phyloP scores from a whole-genome alignment of 1,284 basidiomycete species.

The Ganoderma sinense region DNA sequence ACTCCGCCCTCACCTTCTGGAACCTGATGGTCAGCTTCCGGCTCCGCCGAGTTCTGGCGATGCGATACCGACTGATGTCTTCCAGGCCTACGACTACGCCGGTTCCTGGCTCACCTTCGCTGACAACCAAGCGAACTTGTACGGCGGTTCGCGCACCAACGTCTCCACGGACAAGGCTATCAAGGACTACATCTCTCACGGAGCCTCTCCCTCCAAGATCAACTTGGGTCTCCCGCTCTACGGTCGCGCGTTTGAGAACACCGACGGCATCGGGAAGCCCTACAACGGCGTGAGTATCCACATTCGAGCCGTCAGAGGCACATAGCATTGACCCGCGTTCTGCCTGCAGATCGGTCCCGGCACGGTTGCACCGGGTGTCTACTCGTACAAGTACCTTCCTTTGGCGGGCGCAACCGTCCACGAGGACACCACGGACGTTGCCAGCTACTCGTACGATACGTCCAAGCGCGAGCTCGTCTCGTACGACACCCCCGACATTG shows the following conservation, averaged over 20 bases:
- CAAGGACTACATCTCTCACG: slow-evolving; percentile 68
- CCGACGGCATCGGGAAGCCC: slow-evolving; percentile 75
- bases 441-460: slow-evolving; percentile 82
- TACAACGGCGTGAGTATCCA: slow-evolving; percentile 67
- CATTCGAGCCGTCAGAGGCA: no score
- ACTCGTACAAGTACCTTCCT: slow-evolving; percentile 83
- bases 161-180: slow-evolving; percentile 80
- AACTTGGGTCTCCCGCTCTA: slow-evolving; percentile 89
- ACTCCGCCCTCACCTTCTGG: slow-evolving; percentile 82
- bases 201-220: slow-evolving; percentile 79
- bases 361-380: slow-evolving; percentile 72
- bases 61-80: slow-evolving; percentile 12
- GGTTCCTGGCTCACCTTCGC: slow-evolving; percentile 72
- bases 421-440: slow-evolving; percentile 79
- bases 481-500: slow-evolving; percentile 85
- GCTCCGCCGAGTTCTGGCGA: background rate
- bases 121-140: slow-evolving; percentile 88
- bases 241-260: slow-evolving; percentile 86
- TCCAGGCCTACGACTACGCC: slow-evolving; percentile 79
- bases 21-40: slow-evolving; percentile 82
- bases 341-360: slow-evolving; percentile 73
- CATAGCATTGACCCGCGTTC: background rate
- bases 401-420: slow-evolving; percentile 62
- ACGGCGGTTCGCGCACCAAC: slow-evolving; percentile 65
- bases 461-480: slow-evolving; percentile 70